Conservation (phyloP, 2,329 filamentous ascomycete genomes). For the Dissoconium aciculare region DNA sequence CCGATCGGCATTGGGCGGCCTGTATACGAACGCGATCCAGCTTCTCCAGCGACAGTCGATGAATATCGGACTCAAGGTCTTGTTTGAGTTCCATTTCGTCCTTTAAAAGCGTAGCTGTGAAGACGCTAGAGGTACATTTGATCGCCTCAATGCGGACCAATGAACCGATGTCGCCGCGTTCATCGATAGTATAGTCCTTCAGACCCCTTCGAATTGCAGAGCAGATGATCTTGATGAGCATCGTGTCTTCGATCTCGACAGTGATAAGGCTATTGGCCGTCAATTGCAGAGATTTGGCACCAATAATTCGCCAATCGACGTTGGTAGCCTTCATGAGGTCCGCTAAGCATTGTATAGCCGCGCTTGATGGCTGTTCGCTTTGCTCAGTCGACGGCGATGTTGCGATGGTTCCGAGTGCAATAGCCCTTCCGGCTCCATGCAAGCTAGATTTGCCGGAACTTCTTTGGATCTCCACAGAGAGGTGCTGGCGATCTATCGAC, state of each 20-base stretch:
- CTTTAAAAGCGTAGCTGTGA: slow-evolving; percentile 4
- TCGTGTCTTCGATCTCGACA: too few species aligned
- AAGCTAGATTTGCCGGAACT: slow-evolving; percentile 27
- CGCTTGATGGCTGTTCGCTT: not conserved
- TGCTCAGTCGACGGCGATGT: not conserved
- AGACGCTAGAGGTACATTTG: slow-evolving; percentile 35
- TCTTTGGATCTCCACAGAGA: slow-evolving; percentile 11
- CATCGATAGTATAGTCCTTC: slow-evolving; percentile 81
- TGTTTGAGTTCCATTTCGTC: slow-evolving; percentile 1
- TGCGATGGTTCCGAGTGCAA: slow-evolving; percentile 29
- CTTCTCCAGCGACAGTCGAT: slow-evolving; percentile 72
- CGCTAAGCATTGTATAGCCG: slow-evolving; percentile 24
- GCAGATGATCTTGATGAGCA: slow-evolving; percentile 14
- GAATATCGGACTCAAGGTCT: slow-evolving; percentile 19
- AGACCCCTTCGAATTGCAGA: slow-evolving; percentile 33
- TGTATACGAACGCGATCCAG: slow-evolving; percentile 68
- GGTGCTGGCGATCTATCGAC: slow-evolving; percentile 10
- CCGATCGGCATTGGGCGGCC: slow-evolving; percentile 36
- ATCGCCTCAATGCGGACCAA: slow-evolving; percentile 70
- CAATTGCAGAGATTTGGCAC: slow-evolving; percentile 26
- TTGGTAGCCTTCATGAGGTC: slow-evolving; percentile 17
- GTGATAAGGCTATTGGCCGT: too few species aligned
- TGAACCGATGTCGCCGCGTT: slow-evolving; percentile 79
- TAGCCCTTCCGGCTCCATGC: slow-evolving; percentile 28
- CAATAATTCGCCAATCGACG: slow-evolving; percentile 32